Conservation (phyloP, 495 filamentous ascomycete species). For the Penicillium bialowiezense region DNA sequence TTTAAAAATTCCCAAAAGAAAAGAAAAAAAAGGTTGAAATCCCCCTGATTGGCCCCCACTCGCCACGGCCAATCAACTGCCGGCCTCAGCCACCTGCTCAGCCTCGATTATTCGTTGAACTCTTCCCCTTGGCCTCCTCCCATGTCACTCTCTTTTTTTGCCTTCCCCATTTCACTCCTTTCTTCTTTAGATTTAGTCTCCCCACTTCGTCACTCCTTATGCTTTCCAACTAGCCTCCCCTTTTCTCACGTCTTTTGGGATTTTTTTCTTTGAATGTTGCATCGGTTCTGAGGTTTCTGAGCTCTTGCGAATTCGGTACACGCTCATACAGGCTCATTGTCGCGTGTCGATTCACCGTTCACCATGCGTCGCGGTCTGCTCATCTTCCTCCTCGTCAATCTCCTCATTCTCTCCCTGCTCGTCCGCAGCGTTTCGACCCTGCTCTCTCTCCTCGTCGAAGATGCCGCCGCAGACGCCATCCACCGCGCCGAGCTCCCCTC, state of each 20-base stretch:
- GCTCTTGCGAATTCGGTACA: too few species aligned
- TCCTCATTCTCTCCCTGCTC: constrained; percentile 56
- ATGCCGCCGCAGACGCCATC: constrained; percentile 63
- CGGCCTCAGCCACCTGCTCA: constrained; percentile 13
- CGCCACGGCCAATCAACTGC: background rate
- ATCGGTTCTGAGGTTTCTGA: too few species aligned
- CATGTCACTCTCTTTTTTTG: constrained; percentile 10
- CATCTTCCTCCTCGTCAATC: constrained; percentile 61
- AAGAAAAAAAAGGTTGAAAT: background rate
- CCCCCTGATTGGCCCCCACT: constrained; percentile 3
- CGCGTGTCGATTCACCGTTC: constrained; percentile 14
- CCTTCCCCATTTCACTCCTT: constrained; percentile 8
- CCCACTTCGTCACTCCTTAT: constrained; percentile 31
- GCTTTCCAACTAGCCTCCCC: constrained; percentile 5
- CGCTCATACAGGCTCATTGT: too few species aligned
- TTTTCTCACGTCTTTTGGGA: background rate
- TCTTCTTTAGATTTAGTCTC: constrained; percentile 5
- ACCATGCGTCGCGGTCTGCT: constrained; percentile 63
- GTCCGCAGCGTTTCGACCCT: constrained; percentile 63
- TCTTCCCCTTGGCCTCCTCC: constrained; percentile 1
- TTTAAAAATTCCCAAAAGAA: background rate
- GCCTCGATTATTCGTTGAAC: constrained; percentile 21
- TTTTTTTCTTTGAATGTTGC: too few species aligned
- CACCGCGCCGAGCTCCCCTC: constrained; percentile 61
- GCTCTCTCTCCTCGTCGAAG: constrained; percentile 63